A percentile compares a stretch with the other conserved stretches of the same genome.
Conservation (phyloP, 768 basidiomycete species). For the Lactarius indigo region DNA sequence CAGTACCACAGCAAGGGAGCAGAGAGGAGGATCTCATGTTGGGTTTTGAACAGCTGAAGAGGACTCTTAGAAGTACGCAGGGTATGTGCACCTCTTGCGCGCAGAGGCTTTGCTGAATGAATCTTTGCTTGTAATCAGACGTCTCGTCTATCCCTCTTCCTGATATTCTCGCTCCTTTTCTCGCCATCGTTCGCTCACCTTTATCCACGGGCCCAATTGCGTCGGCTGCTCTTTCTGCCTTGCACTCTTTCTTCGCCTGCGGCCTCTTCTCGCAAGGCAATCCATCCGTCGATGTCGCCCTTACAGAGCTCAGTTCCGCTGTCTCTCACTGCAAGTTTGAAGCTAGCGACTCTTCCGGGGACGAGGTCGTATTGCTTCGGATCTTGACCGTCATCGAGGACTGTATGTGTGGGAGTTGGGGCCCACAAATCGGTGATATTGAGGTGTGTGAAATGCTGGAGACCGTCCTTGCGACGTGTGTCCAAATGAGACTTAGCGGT, state of each 20-base stretch:
- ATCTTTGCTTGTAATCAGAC: constrained; percentile 41
- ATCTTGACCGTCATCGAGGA: constrained; percentile 89
- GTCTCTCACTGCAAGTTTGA: constrained; percentile 98
- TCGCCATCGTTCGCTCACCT: constrained; percentile 88
- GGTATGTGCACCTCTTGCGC: constrained; percentile 39
- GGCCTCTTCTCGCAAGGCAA: constrained; percentile 62
- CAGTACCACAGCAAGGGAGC: constrained; percentile 47
- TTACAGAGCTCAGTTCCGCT: constrained; percentile 82
- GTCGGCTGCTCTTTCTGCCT: constrained; percentile 82
- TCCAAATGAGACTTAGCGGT: constrained; percentile 97
- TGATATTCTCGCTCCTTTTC: constrained; percentile 78
- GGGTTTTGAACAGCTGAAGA: constrained; percentile 84
- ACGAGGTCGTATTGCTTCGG: constrained; percentile 91
- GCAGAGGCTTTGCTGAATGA: neutral
- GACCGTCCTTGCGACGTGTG: constrained; percentile 94
- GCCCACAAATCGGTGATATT: constrained; percentile 77
- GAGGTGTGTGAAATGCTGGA: constrained; percentile 99
- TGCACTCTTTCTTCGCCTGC: constrained; percentile 85
- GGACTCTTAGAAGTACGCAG: constrained; percentile 63
- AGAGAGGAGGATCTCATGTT: constrained; percentile 84
- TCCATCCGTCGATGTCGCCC: constrained; percentile 55
- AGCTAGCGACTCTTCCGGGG: constrained; percentile 94
- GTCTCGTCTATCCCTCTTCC: constrained; percentile 54
- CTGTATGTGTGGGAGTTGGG: constrained; percentile 68
- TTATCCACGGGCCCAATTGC: constrained; percentile 97